These are phyloP conservation scores for Venturia asperata DNA, from an alignment of 2,329 filamentous ascomycete genomes.

Conservation along the genomic window DNA sequence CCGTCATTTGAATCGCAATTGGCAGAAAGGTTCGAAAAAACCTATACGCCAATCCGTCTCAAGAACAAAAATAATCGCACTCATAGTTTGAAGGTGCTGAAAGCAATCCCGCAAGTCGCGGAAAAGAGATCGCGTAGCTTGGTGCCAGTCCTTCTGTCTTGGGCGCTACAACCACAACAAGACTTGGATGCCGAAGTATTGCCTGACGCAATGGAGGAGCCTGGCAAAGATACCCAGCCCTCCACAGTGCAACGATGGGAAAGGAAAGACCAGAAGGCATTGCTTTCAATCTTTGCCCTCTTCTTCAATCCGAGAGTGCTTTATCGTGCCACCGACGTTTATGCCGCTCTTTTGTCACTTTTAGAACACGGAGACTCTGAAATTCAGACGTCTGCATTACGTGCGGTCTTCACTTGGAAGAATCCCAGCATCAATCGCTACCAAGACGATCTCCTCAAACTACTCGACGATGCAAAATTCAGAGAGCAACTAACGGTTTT, in stretches of 20 bases:
- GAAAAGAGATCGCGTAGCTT: slow-evolving; percentile 80
- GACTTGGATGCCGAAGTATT: slow-evolving; percentile 21
- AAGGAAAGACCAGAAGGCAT: slow-evolving; percentile 72
- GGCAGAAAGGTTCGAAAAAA: slow-evolving; percentile 55
- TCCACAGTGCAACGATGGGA: slow-evolving; percentile 47
- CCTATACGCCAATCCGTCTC: slow-evolving; percentile 49
- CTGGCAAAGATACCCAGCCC: slow-evolving; percentile 6
- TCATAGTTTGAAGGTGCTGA: slow-evolving; percentile 73
- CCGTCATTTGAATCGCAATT: slow-evolving; percentile 51
- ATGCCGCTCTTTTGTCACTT: slow-evolving; percentile 64
- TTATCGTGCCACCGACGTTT: slow-evolving; percentile 69
- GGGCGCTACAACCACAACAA: slow-evolving; percentile 45
- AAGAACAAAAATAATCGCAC: slow-evolving; percentile 55
- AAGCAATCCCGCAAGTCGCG: slow-evolving; percentile 64
- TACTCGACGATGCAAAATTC: slow-evolving; percentile 86
- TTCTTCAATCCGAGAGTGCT: slow-evolving; percentile 83
- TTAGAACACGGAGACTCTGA: slow-evolving; percentile 85
- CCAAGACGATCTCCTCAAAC: slow-evolving; percentile 74
- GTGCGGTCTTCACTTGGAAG: slow-evolving; percentile 86
- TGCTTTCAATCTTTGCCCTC: slow-evolving; percentile 73
- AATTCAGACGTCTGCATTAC: slow-evolving; percentile 76
- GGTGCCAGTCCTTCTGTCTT: slow-evolving; percentile 77
- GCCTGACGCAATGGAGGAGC: slow-evolving; percentile 19
- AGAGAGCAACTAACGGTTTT: slow-evolving; percentile 91
- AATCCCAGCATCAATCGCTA: slow-evolving; percentile 67